A percentile compares a stretch with the other conserved stretches of the same genome.
These are phyloP conservation scores for Copromyces sp. DNA, from an alignment of 495 filamentous ascomycete genomes.

Conservation along the genomic window DNA sequence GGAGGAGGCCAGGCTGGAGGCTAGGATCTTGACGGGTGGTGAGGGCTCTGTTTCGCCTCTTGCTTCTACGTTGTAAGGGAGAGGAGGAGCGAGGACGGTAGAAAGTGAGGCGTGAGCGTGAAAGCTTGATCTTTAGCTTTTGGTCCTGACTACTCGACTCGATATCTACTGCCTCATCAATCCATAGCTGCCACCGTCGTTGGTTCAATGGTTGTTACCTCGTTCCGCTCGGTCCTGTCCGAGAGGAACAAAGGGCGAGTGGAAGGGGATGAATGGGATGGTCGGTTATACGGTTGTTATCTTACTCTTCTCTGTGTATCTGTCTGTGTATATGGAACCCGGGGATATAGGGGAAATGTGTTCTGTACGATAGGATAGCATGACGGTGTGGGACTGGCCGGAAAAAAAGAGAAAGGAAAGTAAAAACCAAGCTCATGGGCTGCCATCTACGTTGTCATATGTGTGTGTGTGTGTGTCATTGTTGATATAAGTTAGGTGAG, in stretches of 20 bases:
- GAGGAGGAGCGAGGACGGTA: not conserved
- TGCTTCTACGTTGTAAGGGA: not conserved
- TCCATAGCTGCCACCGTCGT: not conserved
- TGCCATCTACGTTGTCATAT: not conserved
- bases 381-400: not conserved
- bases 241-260: not conserved
- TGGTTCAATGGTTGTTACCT: not conserved
- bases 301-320: not conserved
- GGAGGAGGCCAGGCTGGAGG: constrained; percentile 13
- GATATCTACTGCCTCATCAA: not conserved
- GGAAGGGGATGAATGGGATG: not conserved
- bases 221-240: not conserved
- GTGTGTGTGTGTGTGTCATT: not conserved
- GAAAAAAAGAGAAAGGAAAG: not conserved
- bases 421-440: not conserved
- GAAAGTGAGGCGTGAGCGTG: not conserved
- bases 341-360: not conserved
- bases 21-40: constrained; percentile 1
- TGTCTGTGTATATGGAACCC: not conserved
- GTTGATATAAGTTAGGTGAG: not conserved
- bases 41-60: not conserved
- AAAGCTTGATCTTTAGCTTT: not conserved
- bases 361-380: not conserved
- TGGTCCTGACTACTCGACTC: not conserved
- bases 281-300: not conserved